Evolutionary conservation across 805 yeast genomes (phyloP), one percentile per base, ranked within the genome.

Genomic region (Pichia deserticola): DNA sequence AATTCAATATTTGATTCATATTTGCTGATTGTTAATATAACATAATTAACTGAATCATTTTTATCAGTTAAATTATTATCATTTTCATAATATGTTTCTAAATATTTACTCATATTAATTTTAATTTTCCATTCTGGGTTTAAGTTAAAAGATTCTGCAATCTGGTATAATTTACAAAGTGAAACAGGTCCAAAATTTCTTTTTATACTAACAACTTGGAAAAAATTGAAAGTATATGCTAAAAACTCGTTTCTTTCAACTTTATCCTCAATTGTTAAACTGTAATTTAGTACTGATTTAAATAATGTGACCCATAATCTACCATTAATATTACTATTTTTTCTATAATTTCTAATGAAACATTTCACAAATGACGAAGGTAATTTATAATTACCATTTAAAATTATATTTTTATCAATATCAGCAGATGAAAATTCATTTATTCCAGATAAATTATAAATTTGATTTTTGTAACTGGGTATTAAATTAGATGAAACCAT

Each of bases 1-100:
- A 48, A 13, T 28, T 43, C 51, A 5, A 48, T 25, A 13, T 40
- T 34, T 5, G 38, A 39, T 38, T 48, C 47, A 29, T 33, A 43
- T 32, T 38, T 48, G 4, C 35, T n/a, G 4, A 43, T 25, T 10
- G 28, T 5, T 28, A 20, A 38, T 6, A 47, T 5, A 4, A 36
- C 41, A 15, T 27, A 44, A 12, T n/a, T 7, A 12, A 48, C 12
- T 20, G 50, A 42, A 38, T 15, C 35, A 33, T 20, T 36, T 32
- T 10, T 5, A 6, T 7, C 8, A 10, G n/a, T 13, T 27, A 30
- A 12, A 8, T n/a, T 29, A 3, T 32, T 27, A 35, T 37, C 34
- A 38, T 32, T 9, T 25, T 29, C 33, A n/a, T 38, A 39, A 43
- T 38, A 43, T 5, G 6, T 12, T 35, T 43, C 44, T 11, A 48